Evolutionary conservation across 345 rosid genomes (phyloP), one percentile per base, ranked within the genome.

Genomic region (Eucalyptus coolabah): DNA sequence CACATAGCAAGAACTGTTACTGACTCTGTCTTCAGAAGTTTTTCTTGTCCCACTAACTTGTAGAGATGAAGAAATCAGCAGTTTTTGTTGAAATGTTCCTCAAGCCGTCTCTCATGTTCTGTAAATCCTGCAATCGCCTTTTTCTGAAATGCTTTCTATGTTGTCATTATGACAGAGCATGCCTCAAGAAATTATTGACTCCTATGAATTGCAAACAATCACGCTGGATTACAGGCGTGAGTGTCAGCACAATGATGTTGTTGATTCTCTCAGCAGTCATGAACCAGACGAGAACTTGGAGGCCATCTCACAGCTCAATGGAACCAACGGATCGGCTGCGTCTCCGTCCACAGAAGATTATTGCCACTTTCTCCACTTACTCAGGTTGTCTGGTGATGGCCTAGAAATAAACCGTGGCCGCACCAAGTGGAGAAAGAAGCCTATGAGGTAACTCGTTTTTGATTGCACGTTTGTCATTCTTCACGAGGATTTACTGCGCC

Each of bases 221-320:
- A 98, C 98, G n/a, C 90, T 97, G 88, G 99, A 97, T 85, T 98
- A 96, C 94, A 92, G 98, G 90, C 92, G 97, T 89, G 99, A 98
- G 91, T 97, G 99, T 93, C 98, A 97, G 85, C 98, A 92, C 56
- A 94, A 92, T 30, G 97, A 98, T 89, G 86, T 94, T 14, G 99
- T 98, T 11, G 98, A 98, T 94, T 97, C 99, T 26, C 95, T 97
- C 86, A 95, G 97, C 17, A 93, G 97, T 87, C 86, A 89, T n/a
- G 97, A 96, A 89, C 83, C 69, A 67, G 23, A 72, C 4, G 88
- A 94, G 65, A 91, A 82, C 72, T 59, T 88, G 2, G 93, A 92
- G 88, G 67, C 88, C 19, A 90, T 89, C 88, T 56, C 92, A 9
- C 91, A 88, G 89, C 91, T 91, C 50, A 86, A 89, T 2, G 94